phyloP scores from a whole-genome alignment of 805 yeast species.

The Wickerhamomyces ciferrii region DNA sequence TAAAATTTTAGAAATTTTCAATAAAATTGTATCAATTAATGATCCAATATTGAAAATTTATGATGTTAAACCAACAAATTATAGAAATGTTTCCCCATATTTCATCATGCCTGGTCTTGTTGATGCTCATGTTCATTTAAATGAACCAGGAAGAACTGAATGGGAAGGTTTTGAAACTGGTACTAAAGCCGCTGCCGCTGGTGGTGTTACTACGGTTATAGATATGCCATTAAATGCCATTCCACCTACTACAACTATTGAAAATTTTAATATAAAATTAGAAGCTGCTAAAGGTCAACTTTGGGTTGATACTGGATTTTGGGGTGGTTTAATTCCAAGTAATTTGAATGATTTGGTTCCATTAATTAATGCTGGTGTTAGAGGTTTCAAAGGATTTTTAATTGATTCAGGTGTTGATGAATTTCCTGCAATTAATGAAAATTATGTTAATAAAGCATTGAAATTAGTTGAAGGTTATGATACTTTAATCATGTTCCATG shows the following conservation, averaged over 20 bases:
- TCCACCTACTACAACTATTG: slow-evolving; percentile 88
- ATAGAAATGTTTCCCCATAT: slow-evolving; percentile 54
- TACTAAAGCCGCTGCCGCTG: slow-evolving; percentile 89
- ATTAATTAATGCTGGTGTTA: slow-evolving; percentile 76
- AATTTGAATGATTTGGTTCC: slow-evolving; percentile 69
- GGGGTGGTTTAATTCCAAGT: slow-evolving; percentile 92
- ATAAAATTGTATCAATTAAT: slow-evolving; percentile 28
- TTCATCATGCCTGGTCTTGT: slow-evolving; percentile 85
- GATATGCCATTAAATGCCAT: slow-evolving; percentile 97
- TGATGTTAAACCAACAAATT: slow-evolving; percentile 35
- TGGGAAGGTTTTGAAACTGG: slow-evolving; percentile 99
- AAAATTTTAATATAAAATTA: slow-evolving; percentile 68
- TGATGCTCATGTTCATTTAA: slow-evolving; percentile 90
- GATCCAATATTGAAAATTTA: slow-evolving; percentile 38
- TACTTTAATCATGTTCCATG: slow-evolving; percentile 87
- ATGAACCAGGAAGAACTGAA: slow-evolving; percentile 97
- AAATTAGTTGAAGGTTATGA: slow-evolving; percentile 50
- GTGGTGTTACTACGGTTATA: slow-evolving; percentile 93
- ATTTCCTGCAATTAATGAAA: slow-evolving; percentile 74
- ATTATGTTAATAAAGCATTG: slow-evolving; percentile 66
- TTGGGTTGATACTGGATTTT: slow-evolving; percentile 92
- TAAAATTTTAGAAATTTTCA: slow-evolving; percentile 51
- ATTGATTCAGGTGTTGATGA: slow-evolving; percentile 96
- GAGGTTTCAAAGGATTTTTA: slow-evolving; percentile 91
- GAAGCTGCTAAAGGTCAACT: slow-evolving; percentile 75